Evolutionary conservation across 345 rosid genomes (phyloP), one percentile per base, ranked within the genome.

Genomic region (Arabidopsis suecica): DNA sequence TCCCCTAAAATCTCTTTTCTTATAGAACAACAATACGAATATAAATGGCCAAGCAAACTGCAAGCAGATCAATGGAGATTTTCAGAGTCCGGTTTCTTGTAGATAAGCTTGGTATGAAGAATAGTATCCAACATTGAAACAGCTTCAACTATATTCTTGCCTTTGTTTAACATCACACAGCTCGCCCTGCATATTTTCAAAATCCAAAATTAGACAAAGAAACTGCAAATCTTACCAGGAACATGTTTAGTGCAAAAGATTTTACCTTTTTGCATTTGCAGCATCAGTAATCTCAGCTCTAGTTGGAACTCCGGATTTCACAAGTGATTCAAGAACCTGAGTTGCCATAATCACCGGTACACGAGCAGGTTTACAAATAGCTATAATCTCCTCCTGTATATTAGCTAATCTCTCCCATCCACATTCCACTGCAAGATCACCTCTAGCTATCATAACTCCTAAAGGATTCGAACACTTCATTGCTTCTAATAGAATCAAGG

Each of bases 361-460:
- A 33, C 79, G 76, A 58, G 89, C 89, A 58, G 84, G 85, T 49
- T 58, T 71, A 42, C 87, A 87, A 63, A 83, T 20, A 65, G 83
- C 81, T 11, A 87, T 2, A 72, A 89, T 89, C 77, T 89, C 91
- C n/a, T 89, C 89, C 54, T 89, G 94, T 69, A 86, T 66, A 72
- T 80, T 80, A 68, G 89, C 87, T 65, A 89, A 75, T 61, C 80
- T 85, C 75, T 89, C 94, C 91, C 91, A 89, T 33, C 94, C 94
- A 73, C 94, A 87, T 68, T 89, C 94, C 36, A 89, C 94, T 0
- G 91, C 94, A 69, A 89, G 94, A 82, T 87, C 91, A 25, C 94
- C 94, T 79, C 91, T 62, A 18, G 91, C 94, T 75, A 89, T 83
- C 91, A 87, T 89, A 58, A 87, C 85, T 50, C 94, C 94, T 10